Conservation (phyloP, 1,284 basidiomycete genomes). For the Phenoliferia sp. region DNA sequence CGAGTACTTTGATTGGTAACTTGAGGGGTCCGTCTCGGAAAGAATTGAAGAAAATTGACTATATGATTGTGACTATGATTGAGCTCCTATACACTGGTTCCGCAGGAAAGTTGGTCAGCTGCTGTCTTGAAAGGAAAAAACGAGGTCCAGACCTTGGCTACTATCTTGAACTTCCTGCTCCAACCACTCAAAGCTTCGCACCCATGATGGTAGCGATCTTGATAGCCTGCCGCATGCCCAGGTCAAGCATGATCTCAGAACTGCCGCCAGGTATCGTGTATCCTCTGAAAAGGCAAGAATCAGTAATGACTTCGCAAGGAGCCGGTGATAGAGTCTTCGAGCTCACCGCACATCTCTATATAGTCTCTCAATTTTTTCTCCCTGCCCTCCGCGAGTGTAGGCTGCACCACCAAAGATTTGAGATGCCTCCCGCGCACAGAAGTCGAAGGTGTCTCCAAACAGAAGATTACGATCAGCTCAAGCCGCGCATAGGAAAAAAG, state of each 20-base stretch:
- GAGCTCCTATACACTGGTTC: too few relatives aligned
- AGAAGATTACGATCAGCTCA: too few relatives aligned
- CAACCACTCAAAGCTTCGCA: constrained; percentile 1
- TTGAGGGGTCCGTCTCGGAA: too few relatives aligned
- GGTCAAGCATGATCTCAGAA: constrained; percentile 35
- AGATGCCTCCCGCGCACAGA: constrained; percentile 29
- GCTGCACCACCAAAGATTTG: constrained; percentile 36
- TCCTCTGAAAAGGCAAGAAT: background rate
- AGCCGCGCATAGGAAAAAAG: background rate
- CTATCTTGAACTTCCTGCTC: too few relatives aligned
- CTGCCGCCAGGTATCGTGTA: constrained; percentile 21
- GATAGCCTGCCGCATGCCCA: constrained; percentile 28
- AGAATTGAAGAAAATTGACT: too few relatives aligned
- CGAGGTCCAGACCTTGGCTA: too few relatives aligned
- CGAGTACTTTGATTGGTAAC: too few relatives aligned
- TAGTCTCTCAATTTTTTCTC: constrained; percentile 34
- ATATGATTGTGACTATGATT: too few relatives aligned
- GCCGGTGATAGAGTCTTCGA: background rate
- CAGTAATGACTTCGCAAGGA: background rate
- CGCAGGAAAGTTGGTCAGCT: too few relatives aligned
- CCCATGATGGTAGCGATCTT: constrained; percentile 32
- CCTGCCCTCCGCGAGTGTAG: constrained; percentile 35
- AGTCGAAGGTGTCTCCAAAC: constrained; percentile 12
- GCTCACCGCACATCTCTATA: constrained; percentile 27
- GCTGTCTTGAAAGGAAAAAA: too few relatives aligned